A percentile compares a stretch with the other conserved stretches of the same genome.
These are phyloP conservation scores for Xerocomus nothofagi DNA, from an alignment of 1,284 basidiomycete species.

Conservation along the genomic window DNA sequence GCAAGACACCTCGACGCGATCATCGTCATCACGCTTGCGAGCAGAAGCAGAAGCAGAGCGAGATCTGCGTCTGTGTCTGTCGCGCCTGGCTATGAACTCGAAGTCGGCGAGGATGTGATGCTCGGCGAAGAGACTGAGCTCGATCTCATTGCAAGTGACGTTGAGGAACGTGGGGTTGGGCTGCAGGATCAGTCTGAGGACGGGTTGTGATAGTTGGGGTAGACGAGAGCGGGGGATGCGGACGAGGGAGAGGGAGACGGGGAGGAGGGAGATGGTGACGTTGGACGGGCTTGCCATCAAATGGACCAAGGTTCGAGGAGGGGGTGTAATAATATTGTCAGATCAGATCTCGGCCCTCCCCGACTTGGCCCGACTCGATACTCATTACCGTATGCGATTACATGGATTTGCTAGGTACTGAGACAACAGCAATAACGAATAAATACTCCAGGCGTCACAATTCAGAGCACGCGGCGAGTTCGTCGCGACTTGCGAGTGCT, in stretches of 20 bases:
- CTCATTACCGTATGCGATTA: no score
- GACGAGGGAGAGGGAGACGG: slow-evolving; percentile 66
- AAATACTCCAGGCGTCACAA: slow-evolving; percentile 19
- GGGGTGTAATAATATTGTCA: slow-evolving; percentile 22
- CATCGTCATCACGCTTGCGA: slow-evolving; percentile 34
- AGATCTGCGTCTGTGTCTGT: slow-evolving; percentile 48
- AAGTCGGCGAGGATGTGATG: slow-evolving; percentile 58
- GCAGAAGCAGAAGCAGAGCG: slow-evolving; percentile 39
- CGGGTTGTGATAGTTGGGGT: slow-evolving; percentile 53
- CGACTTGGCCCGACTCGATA: slow-evolving; percentile 2
- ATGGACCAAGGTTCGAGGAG: no score
- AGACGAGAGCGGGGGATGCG: slow-evolving; percentile 70
- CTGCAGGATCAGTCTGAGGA: slow-evolving; percentile 68
- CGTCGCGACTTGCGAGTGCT: slow-evolving; percentile 14
- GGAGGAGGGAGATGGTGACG: slow-evolving; percentile 68
- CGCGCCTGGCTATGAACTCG: slow-evolving; percentile 57
- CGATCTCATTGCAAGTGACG: slow-evolving; percentile 72
- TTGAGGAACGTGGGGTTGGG: slow-evolving; percentile 68
- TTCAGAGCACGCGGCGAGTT: slow-evolving; percentile 18
- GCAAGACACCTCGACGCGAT: slow-evolving; percentile 65
- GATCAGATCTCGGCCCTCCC: slow-evolving; percentile 3
- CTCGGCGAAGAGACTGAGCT: slow-evolving; percentile 72
- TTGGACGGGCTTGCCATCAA: slow-evolving; percentile 34
- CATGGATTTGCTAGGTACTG: slow-evolving; percentile 10
- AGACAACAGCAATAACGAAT: slow-evolving; percentile 36